These are phyloP conservation scores for Trichoderma koningii DNA, from an alignment of 2,329 filamentous ascomycete species.

Conservation along the genomic window DNA sequence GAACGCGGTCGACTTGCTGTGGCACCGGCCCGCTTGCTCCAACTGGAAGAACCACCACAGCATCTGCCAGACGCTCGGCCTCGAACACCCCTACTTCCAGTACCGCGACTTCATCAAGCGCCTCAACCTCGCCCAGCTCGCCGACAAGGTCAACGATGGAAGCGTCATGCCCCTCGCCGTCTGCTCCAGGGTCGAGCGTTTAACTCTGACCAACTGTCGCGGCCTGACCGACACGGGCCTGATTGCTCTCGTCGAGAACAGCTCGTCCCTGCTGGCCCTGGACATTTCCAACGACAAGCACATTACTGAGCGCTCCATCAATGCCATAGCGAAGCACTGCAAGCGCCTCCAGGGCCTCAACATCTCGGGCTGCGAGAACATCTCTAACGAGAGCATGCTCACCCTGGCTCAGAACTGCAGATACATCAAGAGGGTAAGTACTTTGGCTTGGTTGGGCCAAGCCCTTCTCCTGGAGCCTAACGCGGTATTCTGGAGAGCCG, in stretches of 20 bases:
- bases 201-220: conserved; percentile 89
- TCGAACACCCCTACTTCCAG: conserved; percentile 76
- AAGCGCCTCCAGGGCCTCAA: conserved; percentile 87
- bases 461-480: background rate
- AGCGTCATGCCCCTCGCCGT: conserved; percentile 78
- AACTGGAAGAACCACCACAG: conserved; percentile 78
- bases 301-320: conserved; percentile 80
- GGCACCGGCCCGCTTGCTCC: conserved; percentile 91
- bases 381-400: conserved; percentile 85
- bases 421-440: conserved; percentile 78
- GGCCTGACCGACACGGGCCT: conserved; percentile 83
- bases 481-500: conserved; percentile 2
- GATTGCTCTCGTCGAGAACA: conserved; percentile 75
- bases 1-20: conserved; percentile 89
- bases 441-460: background rate
- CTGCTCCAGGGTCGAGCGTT: conserved; percentile 87
- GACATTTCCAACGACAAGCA: conserved; percentile 85
- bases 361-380: conserved; percentile 79
- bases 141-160: conserved; percentile 78
- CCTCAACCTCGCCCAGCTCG: conserved; percentile 82
- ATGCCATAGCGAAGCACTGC: conserved; percentile 78
- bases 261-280: conserved; percentile 78
- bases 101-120: conserved; percentile 91
- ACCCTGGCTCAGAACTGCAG: conserved; percentile 78
- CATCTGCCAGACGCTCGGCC: conserved; percentile 77